Evolutionary conservation across 352 stramenopile genomes (phyloP), one percentile per base, ranked within the genome.

Genomic region (Phytopythium chamaehyphon): DNA sequence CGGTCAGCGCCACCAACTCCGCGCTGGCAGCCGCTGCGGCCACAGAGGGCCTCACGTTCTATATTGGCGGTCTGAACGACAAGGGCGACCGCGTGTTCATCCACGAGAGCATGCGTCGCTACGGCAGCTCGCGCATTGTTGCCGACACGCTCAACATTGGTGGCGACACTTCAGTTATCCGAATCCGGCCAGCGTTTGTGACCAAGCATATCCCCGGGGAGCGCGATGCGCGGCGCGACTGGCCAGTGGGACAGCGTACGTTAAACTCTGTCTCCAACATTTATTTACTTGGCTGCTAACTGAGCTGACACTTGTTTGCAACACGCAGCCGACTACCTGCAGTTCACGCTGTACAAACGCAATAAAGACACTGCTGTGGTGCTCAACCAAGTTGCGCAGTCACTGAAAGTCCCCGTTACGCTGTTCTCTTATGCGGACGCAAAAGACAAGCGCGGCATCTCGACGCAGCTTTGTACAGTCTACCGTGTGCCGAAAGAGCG

Each of bases 381-480:
- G 43, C 75, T 94, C 57, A 78, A 80, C 51, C 83, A 93, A 45
- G 66, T 96, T 15, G 77, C 73, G 19, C 78, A 80, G 23, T 66
- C 83, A 51, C 55, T 95, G 38, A 83, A 88, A 45, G 64, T 92
- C 16, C 75, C 72, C 19, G 60, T 69, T 22, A 72, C 77, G 36
- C 55, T 82, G 1, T 94, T 98, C 47, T 86, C 80, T 24, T 98
- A 93, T 69, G 94, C 94, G 19, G 96, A 96, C 24, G 96, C 91
- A 60, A 99, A 99, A 65, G 96, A 99, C 67, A 98, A 98, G 69
- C 81, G 96, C 51, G 96, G 88, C 33, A 86, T 98, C 49, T 98
- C 96, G 1, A 92, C 88, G 43, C 96, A 99, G 72, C 97, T 97
- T 58, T 97, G 88, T 64, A 98, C 96, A 3, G 73, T 84, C 22